Percentiles rank a stretch among this genome's conserved stretches.
Conservation (phyloP, 2,329 filamentous ascomycete species). For the Cercospora sojina region DNA sequence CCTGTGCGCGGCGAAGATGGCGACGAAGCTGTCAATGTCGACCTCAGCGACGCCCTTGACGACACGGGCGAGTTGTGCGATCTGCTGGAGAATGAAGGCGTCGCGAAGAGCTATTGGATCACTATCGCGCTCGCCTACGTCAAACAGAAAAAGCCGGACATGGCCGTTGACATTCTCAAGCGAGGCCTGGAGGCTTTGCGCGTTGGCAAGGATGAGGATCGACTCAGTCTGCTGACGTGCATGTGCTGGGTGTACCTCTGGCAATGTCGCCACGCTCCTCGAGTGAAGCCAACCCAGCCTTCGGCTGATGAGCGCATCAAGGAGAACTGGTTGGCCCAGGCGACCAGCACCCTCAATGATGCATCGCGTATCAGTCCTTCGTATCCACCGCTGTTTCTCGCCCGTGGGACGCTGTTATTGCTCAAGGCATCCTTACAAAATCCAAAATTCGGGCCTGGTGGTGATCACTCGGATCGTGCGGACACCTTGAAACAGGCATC, state of each 20-base stretch:
- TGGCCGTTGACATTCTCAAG: constrained; percentile 68
- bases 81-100: constrained; percentile 89
- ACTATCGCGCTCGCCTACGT: constrained; percentile 96
- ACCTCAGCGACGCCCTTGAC: constrained; percentile 85
- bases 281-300: constrained; percentile 59
- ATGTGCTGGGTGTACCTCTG: constrained; percentile 89
- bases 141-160: constrained; percentile 90
- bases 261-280: constrained; percentile 79
- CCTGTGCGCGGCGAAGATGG: constrained; percentile 62
- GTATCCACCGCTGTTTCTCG: constrained; percentile 86
- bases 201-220: constrained; percentile 70
- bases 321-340: constrained; percentile 84
- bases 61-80: constrained; percentile 85
- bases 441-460: constrained; percentile 61
- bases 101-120: constrained; percentile 93
- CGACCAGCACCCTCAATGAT: constrained; percentile 90
- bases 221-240: constrained; percentile 78
- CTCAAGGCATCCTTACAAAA: constrained; percentile 84
- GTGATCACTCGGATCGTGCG: constrained; percentile 67
- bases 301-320: constrained; percentile 81
- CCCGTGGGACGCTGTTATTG: constrained; percentile 83
- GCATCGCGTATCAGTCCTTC: constrained; percentile 91
- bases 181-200: constrained; percentile 70
- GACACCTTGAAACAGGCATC: constrained; percentile 81
- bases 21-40: constrained; percentile 81